Evolutionary conservation across 192 early-diverging fungal genomes (phyloP), one percentile per base, ranked within the genome.

Genomic region (Coemansia sp.): DNA sequence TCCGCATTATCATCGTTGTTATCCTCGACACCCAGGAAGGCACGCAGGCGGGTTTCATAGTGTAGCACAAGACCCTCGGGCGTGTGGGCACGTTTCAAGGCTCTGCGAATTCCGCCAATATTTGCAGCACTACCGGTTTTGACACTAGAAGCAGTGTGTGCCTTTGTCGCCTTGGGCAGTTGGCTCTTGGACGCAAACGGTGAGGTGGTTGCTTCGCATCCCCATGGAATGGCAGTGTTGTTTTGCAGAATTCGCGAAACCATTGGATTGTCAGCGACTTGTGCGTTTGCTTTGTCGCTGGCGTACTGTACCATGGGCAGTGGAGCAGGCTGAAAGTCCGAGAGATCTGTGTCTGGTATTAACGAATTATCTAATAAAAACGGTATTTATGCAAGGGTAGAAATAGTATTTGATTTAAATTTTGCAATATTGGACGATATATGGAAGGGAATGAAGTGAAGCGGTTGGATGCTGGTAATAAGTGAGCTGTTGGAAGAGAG

Each of bases 21-120:
- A 9, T 40, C n/a, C 8, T 51, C 33, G 4, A 79, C 31, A 10
- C 64, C 76, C 34, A 79, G 62, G 51, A 79, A 79, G 9, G 61
- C 15, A 46, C 72, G 72, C 13, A 80, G 66, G 9, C 69, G 65
- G 12, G 59, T 16, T 33, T 80, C 77, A 21, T 74, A 80, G 48
- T 80, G 72, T 59, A 70, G 2, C 12, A 80, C 72, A 26, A 80
- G 58, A 1, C 77, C 77, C 29, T 71, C 77, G 31, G 77, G 77
- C 35, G 77, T 74, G 42, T 71, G 77, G 1, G 72, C 72, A 16
- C 77, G 77, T 20, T 63, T 74, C 72, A 80, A 70, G 26, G 74
- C 68, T 29, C 66, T 60, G 10, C 69, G 68, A n/a, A 80, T 73
- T 9, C 68, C 72, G 23, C 62, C 62, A 30, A 64, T 67, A 15